Conservation (phyloP, 495 filamentous ascomycete genomes). For the Xylaria acuta region DNA sequence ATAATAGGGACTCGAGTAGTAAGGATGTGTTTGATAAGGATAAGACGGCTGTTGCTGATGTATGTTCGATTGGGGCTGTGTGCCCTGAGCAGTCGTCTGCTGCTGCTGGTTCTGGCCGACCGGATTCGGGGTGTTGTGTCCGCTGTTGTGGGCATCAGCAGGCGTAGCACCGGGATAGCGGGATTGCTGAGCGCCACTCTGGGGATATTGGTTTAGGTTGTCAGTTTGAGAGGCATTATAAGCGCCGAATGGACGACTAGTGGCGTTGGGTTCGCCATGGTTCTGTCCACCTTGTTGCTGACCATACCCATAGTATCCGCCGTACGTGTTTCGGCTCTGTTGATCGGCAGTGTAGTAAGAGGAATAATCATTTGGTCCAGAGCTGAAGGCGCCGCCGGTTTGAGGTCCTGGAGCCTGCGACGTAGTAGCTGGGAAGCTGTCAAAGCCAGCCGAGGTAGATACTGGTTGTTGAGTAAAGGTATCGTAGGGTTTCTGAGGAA, state of each 20-base stretch:
- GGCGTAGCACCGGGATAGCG: constrained; percentile 72
- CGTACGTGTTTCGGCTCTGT: constrained; percentile 74
- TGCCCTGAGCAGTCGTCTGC: constrained; percentile 47
- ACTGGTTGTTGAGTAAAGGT: constrained; percentile 77
- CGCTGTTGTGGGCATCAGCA: constrained; percentile 78
- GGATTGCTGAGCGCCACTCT: constrained; percentile 66
- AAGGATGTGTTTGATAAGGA: constrained; percentile 84
- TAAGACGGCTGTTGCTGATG: constrained; percentile 67
- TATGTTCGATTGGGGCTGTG: constrained; percentile 59
- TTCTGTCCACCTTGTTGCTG: constrained; percentile 67
- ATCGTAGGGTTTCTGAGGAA: constrained; percentile 80
- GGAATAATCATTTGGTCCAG: constrained; percentile 80
- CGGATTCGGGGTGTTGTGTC: constrained; percentile 87
- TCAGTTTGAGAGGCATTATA: constrained; percentile 78
- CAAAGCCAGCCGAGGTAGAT: constrained; percentile 52
- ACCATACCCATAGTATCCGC: constrained; percentile 79
- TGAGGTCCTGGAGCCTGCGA: constrained; percentile 64
- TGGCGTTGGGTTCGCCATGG: constrained; percentile 74
- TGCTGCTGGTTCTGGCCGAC: constrained; percentile 71
- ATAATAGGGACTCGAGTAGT: constrained; percentile 53
- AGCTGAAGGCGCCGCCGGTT: constrained; percentile 67
- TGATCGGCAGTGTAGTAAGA: constrained; percentile 88
- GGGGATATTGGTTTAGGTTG: constrained; percentile 75
- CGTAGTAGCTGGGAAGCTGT: constrained; percentile 64
- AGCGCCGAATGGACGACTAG: constrained; percentile 74